Evolutionary conservation across 768 basidiomycete genomes (phyloP).

Genomic region (Hericium coralloides): DNA sequence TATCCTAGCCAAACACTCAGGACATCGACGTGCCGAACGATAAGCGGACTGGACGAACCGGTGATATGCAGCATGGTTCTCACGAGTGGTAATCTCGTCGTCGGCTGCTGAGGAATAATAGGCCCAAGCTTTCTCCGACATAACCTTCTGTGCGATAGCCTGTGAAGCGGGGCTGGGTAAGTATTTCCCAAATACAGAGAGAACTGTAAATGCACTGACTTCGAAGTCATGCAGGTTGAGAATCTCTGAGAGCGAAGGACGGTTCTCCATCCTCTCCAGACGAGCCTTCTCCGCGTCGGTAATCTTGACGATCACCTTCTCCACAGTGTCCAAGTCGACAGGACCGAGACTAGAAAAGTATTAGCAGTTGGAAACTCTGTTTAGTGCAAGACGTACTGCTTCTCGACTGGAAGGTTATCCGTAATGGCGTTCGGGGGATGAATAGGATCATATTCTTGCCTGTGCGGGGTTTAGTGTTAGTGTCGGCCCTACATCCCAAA

Average conservation of each 20-base stretch:
- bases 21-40: not conserved
- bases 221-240: conserved; percentile 93
- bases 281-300: conserved; percentile 65
- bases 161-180: conserved; percentile 19
- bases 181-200: not conserved
- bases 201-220: conserved; percentile 29
- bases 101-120: conserved; percentile 96
- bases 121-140: conserved; percentile 86
- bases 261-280: conserved; percentile 44
- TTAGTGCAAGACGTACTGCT: conserved; percentile 34
- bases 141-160: conserved; percentile 73
- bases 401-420: conserved; percentile 67
- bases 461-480: not conserved
- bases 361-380: not conserved
- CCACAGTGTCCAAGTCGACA: conserved; percentile 59
- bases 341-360: conserved; percentile 40
- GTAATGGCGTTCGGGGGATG: conserved; percentile 79
- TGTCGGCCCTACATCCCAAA: not conserved
- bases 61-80: conserved; percentile 87
- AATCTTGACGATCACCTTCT: conserved; percentile 48
- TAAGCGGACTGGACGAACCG: conserved; percentile 33
- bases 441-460: conserved; percentile 71
- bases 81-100: conserved; percentile 82
- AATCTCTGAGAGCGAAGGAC: conserved; percentile 69
- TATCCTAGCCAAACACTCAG: conserved; percentile 4